Conservation (phyloP, 2,329 filamentous ascomycete species). For the Botrytis hyacinthi region DNA sequence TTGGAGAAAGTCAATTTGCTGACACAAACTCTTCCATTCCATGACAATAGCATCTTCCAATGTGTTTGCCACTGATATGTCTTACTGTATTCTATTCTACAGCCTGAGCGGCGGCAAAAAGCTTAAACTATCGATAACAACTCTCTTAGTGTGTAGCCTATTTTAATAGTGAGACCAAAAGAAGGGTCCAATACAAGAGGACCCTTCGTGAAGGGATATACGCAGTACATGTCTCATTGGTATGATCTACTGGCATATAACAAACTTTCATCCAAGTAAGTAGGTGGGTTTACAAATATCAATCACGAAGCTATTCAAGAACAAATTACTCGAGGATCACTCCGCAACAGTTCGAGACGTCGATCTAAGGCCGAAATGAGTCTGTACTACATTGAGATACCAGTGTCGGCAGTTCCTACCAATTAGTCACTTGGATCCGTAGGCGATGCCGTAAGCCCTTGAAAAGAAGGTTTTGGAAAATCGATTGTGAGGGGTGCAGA, state of each 20-base stretch:
- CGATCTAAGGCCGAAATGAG: slow-evolving; percentile 8
- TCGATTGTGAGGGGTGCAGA: slow-evolving; percentile 9
- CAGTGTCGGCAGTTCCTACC: slow-evolving; percentile 17
- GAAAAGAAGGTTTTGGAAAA: slow-evolving; percentile 8
- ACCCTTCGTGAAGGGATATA: not conserved
- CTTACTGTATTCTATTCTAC: slow-evolving; percentile 1
- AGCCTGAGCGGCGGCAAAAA: slow-evolving; percentile 5
- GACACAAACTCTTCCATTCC: not conserved
- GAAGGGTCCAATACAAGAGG: slow-evolving; percentile 3
- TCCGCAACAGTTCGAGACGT: slow-evolving; percentile 17
- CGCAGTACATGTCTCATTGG: slow-evolving; percentile 14
- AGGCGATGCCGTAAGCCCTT: not conserved
- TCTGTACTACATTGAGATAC: slow-evolving; percentile 5
- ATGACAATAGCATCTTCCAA: not conserved
- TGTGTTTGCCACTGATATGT: slow-evolving; percentile 18
- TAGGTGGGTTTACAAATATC: slow-evolving; percentile 9
- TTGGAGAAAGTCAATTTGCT: not conserved
- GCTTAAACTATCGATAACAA: slow-evolving; percentile 17
- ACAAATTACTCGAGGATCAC: slow-evolving; percentile 13
- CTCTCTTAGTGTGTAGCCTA: not conserved
- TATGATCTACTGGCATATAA: slow-evolving; percentile 8
- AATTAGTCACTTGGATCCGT: slow-evolving; percentile 14
- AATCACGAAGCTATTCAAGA: slow-evolving; percentile 15
- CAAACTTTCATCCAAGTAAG: not conserved
- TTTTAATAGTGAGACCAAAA: not conserved